These are phyloP conservation scores for Paracorniculantispora psalliotae DNA, from an alignment of 2,329 filamentous ascomycete genomes.

Conservation along the genomic window DNA sequence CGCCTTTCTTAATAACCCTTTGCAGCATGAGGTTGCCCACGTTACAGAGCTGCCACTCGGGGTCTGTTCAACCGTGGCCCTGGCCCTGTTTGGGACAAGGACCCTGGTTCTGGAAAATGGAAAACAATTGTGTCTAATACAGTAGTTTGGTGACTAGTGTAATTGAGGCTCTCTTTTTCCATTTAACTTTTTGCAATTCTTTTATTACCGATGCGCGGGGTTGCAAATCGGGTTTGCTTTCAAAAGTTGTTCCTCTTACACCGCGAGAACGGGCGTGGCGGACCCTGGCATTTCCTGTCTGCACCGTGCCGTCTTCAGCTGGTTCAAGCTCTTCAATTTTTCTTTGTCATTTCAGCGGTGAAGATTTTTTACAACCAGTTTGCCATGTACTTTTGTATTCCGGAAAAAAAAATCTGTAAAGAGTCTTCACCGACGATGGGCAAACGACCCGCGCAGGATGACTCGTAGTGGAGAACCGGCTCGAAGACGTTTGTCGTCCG, in stretches of 20 bases:
- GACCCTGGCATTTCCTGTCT: no score
- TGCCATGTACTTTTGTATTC: no score
- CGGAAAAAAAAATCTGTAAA: neutral
- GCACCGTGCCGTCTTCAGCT: no score
- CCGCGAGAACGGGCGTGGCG: no score
- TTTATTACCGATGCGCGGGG: neutral
- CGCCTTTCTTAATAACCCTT: neutral
- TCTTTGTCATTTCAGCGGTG: no score
- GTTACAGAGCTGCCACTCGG: neutral
- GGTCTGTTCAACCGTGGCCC: neutral
- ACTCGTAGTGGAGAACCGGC: neutral
- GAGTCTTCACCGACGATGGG: neutral
- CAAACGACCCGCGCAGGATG: neutral
- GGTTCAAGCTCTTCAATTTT: no score
- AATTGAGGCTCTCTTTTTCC: neutral
- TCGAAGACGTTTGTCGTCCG: neutral
- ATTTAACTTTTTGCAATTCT: neutral
- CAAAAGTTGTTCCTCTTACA: no score
- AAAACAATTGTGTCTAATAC: neutral
- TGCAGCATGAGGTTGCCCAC: neutral
- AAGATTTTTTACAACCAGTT: neutral
- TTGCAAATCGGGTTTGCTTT: neutral
- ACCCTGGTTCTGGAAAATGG: neutral
- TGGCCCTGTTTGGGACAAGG: neutral
- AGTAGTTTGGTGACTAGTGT: neutral